phyloP scores from a whole-genome alignment of 305 asterid genomes.

The Caryopteris hybrid region DNA sequence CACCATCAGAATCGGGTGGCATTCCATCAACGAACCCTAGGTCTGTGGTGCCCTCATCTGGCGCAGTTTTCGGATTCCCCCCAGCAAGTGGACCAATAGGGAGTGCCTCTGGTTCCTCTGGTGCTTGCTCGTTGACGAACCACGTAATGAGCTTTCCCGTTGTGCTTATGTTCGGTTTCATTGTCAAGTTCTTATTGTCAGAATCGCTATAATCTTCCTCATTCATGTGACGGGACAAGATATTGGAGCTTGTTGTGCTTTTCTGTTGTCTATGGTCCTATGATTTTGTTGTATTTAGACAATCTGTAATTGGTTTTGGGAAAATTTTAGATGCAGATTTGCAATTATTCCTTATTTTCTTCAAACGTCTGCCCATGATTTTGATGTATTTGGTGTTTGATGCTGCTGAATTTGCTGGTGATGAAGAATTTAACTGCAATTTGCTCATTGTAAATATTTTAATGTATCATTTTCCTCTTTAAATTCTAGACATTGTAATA shows the following conservation, averaged over 20 bases:
- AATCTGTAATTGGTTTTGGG: conserved; percentile 20
- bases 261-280: conserved; percentile 15
- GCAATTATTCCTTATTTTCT: background rate
- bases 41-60: conserved; percentile 58
- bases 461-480: background rate
- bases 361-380: background rate
- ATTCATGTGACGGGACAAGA: conserved; percentile 11
- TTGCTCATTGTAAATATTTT: background rate
- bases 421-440: conserved; percentile 7
- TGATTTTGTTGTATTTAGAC: conserved; percentile 26
- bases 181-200: conserved; percentile 23
- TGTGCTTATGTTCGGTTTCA: conserved; percentile 35
- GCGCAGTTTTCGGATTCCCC: conserved; percentile 47
- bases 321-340: conserved; percentile 7
- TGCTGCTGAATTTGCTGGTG: too few relatives aligned
- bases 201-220: conserved; percentile 16
- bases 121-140: conserved; percentile 38
- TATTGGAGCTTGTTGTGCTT: conserved; percentile 27
- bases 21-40: conserved; percentile 45
- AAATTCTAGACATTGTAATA: too few relatives aligned
- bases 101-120: conserved; percentile 42
- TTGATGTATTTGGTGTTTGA: background rate
- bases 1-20: conserved; percentile 74
- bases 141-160: conserved; percentile 31
- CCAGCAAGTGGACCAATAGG: conserved; percentile 80